Evolutionary conservation across 1,139 yeast species (phyloP), one percentile per base, ranked within the genome.

Genomic region (Pichia sp.): DNA sequence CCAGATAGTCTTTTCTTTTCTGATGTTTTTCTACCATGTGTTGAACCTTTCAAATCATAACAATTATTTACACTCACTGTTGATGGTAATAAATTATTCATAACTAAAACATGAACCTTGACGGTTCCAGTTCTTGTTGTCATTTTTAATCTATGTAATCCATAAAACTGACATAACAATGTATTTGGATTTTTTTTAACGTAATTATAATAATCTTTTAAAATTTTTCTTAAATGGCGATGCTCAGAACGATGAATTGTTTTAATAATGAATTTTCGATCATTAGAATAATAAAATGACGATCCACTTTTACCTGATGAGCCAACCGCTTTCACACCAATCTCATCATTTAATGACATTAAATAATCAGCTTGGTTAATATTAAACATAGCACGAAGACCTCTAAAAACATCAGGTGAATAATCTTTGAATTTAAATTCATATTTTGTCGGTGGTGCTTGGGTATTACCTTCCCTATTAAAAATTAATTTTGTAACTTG

Each of bases 281-380:
- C 99, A 58, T 96, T 76, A 14, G 97, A 89, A 68, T 87, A 95
- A 70, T 93, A 95, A 66, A 95, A 95, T 65, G 93, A 91, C 0
- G 97, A 89, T 0, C 99, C 99, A 62, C 95, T 85, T 68, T 95
- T 95, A 3, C 99, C 99, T 0, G 98, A 98, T 1, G 97, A 89
- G 25, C 95, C 96, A 58, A 91, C 74, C 69, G 93, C 98, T 34
- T 95, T 86, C 46, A 95, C 77, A 58, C 95, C 88, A 64, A 91
- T 93, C 68, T 90, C 90, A 22, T 96, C 93, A 0, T 98, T 91
- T 58, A 95, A 76, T 1, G 97, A 88, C 62, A 93, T 84, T 56
- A 95, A 75, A 68, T 95, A 95, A 68, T 95, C 99, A 0, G 97
- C 98, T 2, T 96, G 96, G 64, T 93, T 98, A 33, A 95, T 76